These are phyloP conservation scores for Staphylotrichum tortipilum DNA, from an alignment of 495 filamentous ascomycete genomes.

Conservation along the genomic window DNA sequence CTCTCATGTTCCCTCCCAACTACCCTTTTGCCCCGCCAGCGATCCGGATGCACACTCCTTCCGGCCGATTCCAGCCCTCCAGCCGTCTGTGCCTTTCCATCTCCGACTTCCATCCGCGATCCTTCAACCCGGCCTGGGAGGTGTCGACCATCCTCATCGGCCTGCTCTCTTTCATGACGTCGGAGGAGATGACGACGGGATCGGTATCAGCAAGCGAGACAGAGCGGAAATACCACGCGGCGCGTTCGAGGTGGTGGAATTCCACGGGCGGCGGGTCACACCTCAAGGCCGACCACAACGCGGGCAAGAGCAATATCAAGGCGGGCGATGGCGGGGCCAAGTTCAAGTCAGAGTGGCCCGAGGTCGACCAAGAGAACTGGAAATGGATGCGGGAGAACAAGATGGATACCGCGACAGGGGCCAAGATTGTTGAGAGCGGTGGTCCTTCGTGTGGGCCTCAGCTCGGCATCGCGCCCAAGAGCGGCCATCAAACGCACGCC, in stretches of 20 bases:
- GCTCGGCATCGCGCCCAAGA: slow-evolving; percentile 56
- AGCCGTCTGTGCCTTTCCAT: slow-evolving; percentile 91
- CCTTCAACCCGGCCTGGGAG: slow-evolving; percentile 99
- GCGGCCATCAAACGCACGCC: slow-evolving; percentile 62
- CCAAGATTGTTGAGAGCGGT: slow-evolving; percentile 34
- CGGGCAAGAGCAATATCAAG: slow-evolving; percentile 44
- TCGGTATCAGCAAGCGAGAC: slow-evolving; percentile 69
- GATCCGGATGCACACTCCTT: slow-evolving; percentile 97
- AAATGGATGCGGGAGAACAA: slow-evolving; percentile 79
- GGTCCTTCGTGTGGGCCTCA: slow-evolving; percentile 57
- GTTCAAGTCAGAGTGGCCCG: slow-evolving; percentile 83
- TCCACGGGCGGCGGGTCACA: slow-evolving; percentile 86
- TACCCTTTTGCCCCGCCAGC: slow-evolving; percentile 96
- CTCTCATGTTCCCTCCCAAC: slow-evolving; percentile 86
- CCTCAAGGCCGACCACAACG: slow-evolving; percentile 26
- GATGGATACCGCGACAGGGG: slow-evolving; percentile 72
- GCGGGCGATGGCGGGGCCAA: slow-evolving; percentile 88
- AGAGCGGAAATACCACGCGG: slow-evolving; percentile 71
- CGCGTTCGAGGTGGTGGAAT: slow-evolving; percentile 90
- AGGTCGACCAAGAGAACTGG: slow-evolving; percentile 86
- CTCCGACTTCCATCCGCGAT: slow-evolving; percentile 92
- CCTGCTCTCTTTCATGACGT: slow-evolving; percentile 93
- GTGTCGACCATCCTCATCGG: slow-evolving; percentile 94
- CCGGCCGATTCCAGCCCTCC: slow-evolving; percentile 86
- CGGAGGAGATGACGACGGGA: slow-evolving; percentile 97